Percentiles rank a stretch among this genome's conserved stretches.
These are phyloP conservation scores for Lachnellula cervina DNA, from an alignment of 2,329 filamentous ascomycete genomes.

Conservation along the genomic window DNA sequence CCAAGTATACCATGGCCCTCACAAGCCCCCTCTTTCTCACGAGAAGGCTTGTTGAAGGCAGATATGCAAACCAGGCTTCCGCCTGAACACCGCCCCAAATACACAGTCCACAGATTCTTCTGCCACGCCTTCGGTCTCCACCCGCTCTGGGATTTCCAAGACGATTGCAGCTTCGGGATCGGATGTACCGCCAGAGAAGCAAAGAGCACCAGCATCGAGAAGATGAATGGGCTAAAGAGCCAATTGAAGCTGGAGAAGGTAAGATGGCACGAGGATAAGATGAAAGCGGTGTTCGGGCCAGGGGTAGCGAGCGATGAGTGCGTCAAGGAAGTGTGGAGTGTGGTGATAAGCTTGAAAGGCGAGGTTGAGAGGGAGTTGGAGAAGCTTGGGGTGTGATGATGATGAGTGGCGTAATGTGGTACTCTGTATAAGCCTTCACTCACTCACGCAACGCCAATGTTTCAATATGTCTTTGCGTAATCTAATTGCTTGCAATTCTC, in stretches of 20 bases:
- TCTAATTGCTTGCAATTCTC: too few species aligned
- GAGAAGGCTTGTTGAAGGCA: not conserved
- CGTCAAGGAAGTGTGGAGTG: constrained; percentile 11
- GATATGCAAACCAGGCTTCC: not conserved
- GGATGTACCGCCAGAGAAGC: not conserved
- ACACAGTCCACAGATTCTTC: constrained; percentile 6
- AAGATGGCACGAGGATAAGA: constrained; percentile 14
- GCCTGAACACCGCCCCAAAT: not conserved
- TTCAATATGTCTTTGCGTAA: not conserved
- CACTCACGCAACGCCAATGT: too few species aligned
- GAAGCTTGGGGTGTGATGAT: not conserved
- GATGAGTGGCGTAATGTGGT: not conserved
- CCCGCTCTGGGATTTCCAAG: not conserved
- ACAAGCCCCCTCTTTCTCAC: not conserved
- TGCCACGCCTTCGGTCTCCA: constrained; percentile 7
- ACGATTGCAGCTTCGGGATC: not conserved
- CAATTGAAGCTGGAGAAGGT: constrained; percentile 15
- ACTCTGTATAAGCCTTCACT: too few species aligned
- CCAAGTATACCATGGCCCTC: not conserved
- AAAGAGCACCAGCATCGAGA: not conserved
- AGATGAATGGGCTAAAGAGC: constrained; percentile 1
- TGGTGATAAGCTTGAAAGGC: constrained; percentile 9
- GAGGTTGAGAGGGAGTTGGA: constrained; percentile 6
- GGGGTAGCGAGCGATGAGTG: constrained; percentile 3
- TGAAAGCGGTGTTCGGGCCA: constrained; percentile 4